Base-by-base conservation (phyloP, 345 rosid species). In the Lagerstroemia speciosa region DNA sequence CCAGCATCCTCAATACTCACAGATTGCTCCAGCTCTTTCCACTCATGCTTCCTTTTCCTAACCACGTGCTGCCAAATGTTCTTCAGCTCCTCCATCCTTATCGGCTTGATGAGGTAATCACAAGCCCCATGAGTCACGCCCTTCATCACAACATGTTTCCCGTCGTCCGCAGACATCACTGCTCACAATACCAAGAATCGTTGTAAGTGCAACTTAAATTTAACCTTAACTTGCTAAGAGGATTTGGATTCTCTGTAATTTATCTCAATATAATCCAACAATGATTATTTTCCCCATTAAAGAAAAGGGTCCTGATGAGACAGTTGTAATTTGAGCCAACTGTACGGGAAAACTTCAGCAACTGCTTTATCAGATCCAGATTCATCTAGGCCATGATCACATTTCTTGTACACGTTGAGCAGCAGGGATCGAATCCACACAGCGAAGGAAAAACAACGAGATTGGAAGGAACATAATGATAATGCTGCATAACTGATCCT, bases 121-220 rank as follows among this genome's bases (percentile, higher is more conserved):
- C 84, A 86, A 1, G 96, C 99, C 64, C 99, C 98, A 22, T 89
- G 85, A 12, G 97, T 86, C 68, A 94, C 87, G 41, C 97, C 93
- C 76, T 87, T 81, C 82, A 85, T 76, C 24, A 92, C 87, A 19
- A 82, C 89, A 41, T 74, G 76, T 69, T 91, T 82, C 1, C 89
- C 84, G 34, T 84, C 93, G 74, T 94, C 97, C 2, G 88, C 89
- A 6, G 98, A 94, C 96, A 94, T 91, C 90, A 94, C 98, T 94
- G 73, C 65, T 30, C 63, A n/a, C n/a, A 58, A 58, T 30, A 16
- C 63, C 27, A n/a, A 58, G 34, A 58, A 58, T 30, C 17, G 0
- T 5, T 30, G 12, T 58, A 12, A 58, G 63, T 11, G 33, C 34
- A 58, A 12, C 4, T 27, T 29, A 58, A 14, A 58, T 27, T 11